Percentiles rank a stretch among this genome's conserved stretches.
Evolutionary conservation across 2,329 filamentous ascomycete species (phyloP).

Genomic region (Tolypocladium amazonense): DNA sequence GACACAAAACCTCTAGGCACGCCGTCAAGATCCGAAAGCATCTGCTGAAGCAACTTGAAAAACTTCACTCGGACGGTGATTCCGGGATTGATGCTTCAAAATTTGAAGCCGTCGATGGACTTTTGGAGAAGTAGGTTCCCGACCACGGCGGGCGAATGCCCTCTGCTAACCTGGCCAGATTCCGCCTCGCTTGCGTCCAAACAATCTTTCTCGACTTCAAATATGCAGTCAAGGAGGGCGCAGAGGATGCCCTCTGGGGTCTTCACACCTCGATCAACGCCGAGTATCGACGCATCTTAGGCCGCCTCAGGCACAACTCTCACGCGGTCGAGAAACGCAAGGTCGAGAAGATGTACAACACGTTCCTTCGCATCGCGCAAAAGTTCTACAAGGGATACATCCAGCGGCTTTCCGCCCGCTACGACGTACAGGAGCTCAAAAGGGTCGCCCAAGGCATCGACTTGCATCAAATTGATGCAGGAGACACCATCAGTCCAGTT

Average conservation of each 20-base stretch:
- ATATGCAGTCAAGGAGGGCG: slow-evolving; percentile 49
- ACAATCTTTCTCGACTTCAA: slow-evolving; percentile 64
- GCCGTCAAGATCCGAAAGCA: slow-evolving; percentile 32
- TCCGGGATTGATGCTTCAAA: slow-evolving; percentile 27
- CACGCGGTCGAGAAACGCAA: slow-evolving; percentile 59
- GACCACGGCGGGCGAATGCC: background rate
- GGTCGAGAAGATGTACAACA: slow-evolving; percentile 68
- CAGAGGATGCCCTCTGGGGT: slow-evolving; percentile 68
- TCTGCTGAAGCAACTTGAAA: slow-evolving; percentile 31
- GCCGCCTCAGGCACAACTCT: slow-evolving; percentile 39
- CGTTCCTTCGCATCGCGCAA: slow-evolving; percentile 80
- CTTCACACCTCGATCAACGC: slow-evolving; percentile 68
- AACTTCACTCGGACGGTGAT: slow-evolving; percentile 24
- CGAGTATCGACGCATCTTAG: slow-evolving; percentile 63
- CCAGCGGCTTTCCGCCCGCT: slow-evolving; percentile 58
- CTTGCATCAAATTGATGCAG: slow-evolving; percentile 27
- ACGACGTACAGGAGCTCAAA: slow-evolving; percentile 40
- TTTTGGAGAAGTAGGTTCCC: slow-evolving; percentile 19
- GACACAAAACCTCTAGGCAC: slow-evolving; percentile 18
- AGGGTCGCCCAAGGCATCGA: slow-evolving; percentile 31
- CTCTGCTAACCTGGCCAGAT: slow-evolving; percentile 30
- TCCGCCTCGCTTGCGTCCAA: slow-evolving; percentile 61
- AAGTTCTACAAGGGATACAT: slow-evolving; percentile 84
- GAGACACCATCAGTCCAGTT: slow-evolving; percentile 32
- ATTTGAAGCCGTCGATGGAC: slow-evolving; percentile 32